Evolutionary conservation across 371 early-diverging fungal genomes (phyloP).

Genomic region (Funneliformis caledonium): DNA sequence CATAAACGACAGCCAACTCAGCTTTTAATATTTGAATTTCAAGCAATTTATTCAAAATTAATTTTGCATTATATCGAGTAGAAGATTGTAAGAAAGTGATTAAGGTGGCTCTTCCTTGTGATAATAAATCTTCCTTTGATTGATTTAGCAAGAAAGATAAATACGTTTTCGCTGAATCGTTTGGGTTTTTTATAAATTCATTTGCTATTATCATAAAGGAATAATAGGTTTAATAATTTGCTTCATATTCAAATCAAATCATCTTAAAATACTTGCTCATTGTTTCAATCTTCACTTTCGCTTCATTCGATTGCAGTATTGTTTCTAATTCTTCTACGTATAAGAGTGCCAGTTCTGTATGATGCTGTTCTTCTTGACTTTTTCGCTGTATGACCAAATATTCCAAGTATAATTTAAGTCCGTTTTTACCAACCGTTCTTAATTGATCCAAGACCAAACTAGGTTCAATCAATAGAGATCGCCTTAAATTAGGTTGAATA

Average conservation of each 20-base stretch:
- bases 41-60: slow-evolving; percentile 17
- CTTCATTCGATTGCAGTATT: neutral
- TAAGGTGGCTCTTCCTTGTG: slow-evolving; percentile 11
- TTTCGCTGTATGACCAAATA: slow-evolving; percentile 29
- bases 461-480: slow-evolving; percentile 21
- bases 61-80: neutral
- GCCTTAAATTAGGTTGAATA: slow-evolving; percentile 15
- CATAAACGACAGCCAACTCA: slow-evolving; percentile 35
- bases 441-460: slow-evolving; percentile 19
- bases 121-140: slow-evolving; percentile 22
- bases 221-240: neutral
- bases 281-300: neutral
- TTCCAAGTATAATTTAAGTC: slow-evolving; percentile 30
- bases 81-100: slow-evolving; percentile 23
- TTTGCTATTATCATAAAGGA: slow-evolving; percentile 14
- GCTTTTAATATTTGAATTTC: slow-evolving; percentile 16
- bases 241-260: neutral
- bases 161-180: slow-evolving; percentile 9
- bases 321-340: slow-evolving; percentile 24
- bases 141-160: slow-evolving; percentile 16
- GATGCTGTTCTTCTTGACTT: slow-evolving; percentile 31
- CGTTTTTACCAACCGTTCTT: slow-evolving; percentile 7
- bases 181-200: neutral
- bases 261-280: slow-evolving; percentile 2
- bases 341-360: slow-evolving; percentile 28